Conservation (phyloP, 257 asterid genomes). For the Misopates orontium region DNA sequence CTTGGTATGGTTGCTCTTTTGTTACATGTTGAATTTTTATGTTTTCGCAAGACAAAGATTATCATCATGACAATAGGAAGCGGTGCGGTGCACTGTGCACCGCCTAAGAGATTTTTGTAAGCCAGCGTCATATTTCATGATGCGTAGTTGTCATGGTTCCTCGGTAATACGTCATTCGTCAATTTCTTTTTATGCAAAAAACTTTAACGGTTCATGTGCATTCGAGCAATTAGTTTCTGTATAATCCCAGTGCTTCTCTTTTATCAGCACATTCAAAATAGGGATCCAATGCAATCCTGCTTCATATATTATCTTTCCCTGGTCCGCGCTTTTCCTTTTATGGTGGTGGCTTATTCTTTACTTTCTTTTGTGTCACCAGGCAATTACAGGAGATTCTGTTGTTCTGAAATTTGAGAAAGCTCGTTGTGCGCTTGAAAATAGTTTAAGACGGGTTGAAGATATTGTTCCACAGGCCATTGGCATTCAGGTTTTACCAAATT, state of each 20-base stretch:
- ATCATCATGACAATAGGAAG: no score
- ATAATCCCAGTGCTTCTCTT: no score
- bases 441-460: constrained; percentile 89
- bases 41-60: no score
- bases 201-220: constrained; percentile 15
- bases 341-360: neutral
- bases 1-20: constrained; percentile 53
- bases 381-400: constrained; percentile 92
- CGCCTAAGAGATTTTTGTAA: constrained; percentile 4
- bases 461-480: constrained; percentile 89
- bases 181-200: no score
- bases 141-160: neutral
- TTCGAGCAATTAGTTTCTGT: neutral
- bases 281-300: neutral
- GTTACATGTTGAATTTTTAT: no score
- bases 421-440: constrained; percentile 82
- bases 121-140: neutral
- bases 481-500: constrained; percentile 57
- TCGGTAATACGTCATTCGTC: neutral
- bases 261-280: neutral
- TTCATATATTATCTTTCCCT: neutral
- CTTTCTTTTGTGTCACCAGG: constrained; percentile 48
- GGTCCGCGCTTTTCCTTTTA: constrained; percentile 1
- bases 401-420: constrained; percentile 92
- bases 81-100: neutral